Base-by-base conservation (phyloP, 2,329 filamentous ascomycete species). In the Lizonia empirigonia region DNA sequence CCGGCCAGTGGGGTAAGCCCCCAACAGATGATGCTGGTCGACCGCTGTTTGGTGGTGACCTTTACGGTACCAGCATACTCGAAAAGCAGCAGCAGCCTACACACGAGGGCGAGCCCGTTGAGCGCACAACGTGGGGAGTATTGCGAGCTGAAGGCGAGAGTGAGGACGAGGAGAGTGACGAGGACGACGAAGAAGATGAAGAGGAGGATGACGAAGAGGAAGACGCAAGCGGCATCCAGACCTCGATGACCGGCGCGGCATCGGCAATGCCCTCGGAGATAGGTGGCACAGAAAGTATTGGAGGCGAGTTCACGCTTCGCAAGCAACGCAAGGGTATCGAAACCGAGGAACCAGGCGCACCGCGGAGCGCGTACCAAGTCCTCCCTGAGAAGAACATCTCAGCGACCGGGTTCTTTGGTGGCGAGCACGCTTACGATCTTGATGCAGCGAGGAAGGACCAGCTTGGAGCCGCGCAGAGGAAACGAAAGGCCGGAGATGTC, bases 1-100 rank as follows among this genome's bases (percentile, higher is more conserved):
- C 93, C 7, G 94, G 94, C 53, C 92, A 93, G 53, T 99, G 93
- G 80, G 94, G 94, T 41, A 97, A 97, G 72, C 93, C 94, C 0
- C 94, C 94, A 0, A 86, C 96, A 1, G 93, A 97, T 69, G 94
- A 97, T 63, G 89, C 90, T 72, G 96, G 96, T 72, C 82, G 90
- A 41, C 92, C 94, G 0, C 78, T 97, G 3, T 97, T 92, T 69
- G 94, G 93, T 44, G 93, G 94, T 61, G 94, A 99, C 73, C 90
- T 97, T 18, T 97, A 96, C 69, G 94, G 94, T 53, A 85, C 95
- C 38, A 71, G 85, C 47, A 82, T 85, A 61, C 78, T 83, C 12
- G 80, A 85, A 64, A 80, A 85, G 62, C 82, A 83, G 58, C 78
- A 78, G 22, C 82, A 85, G 63, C 79, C 65, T 12, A 62, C 83